Evolutionary conservation across 2,329 filamentous ascomycete genomes (phyloP), one percentile per base, ranked within the genome.

Genomic region (Ophiobolus disseminans): DNA sequence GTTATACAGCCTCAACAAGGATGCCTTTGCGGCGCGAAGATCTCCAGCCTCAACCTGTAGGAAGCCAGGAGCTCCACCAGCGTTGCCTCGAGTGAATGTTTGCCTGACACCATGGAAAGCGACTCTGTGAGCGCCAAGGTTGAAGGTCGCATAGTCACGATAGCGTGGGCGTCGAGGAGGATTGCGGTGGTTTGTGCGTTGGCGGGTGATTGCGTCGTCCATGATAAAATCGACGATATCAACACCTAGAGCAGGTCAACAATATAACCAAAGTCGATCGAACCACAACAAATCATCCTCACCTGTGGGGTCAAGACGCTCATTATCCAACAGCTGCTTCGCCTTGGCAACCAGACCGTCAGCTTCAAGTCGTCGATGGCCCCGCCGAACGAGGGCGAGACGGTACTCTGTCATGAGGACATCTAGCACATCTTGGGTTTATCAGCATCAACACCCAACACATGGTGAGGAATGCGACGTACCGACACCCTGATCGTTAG

Each of bases 151-250:
- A 17, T 17, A 14, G 26, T 6, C 2, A 19, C 23, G 30, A 17
- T 13, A 6, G 36, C 31, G 20, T 16, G 13, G n/a, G 19, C 19
- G 28, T 10, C 22, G 46, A 14, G 9, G 8, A 11, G 6, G 20
- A 17, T 6, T 13, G 21, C 34, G 49, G 13, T 37, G 41, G 32
- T 23, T 11, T 7, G 43, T 17, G 28, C 10, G 22, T 11, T 28
- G 25, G 9, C 19, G 32, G 7, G 6, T n/a, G 2, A 38, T 26
- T 3, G 49, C 48, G n/a, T 58, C 53, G 14, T 58, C 48, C 65
- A 68, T 63, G 21, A 69, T 45, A 39, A 69, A 38, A 36, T 68
- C 57, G 4, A 69, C 65, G 28, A 69, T 60, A 13, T 69, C 65
- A 2, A 57, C 40, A 25, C 60, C 61, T 51, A 28, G 14, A 10